Conservation (phyloP, 1,284 basidiomycete genomes). For the Melampsora larici-populina region DNA sequence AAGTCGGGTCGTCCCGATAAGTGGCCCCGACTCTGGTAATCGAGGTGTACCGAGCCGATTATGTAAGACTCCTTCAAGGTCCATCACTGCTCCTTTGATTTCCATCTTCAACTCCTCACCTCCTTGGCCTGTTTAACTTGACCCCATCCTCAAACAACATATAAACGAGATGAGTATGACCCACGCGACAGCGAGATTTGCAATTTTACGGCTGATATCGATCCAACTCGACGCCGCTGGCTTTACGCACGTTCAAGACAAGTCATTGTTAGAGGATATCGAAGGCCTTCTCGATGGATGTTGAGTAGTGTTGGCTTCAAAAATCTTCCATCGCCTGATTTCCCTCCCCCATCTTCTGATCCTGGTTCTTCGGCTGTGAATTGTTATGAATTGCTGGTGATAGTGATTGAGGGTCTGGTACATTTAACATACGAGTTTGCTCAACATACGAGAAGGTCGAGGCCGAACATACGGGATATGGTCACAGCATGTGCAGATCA, state of each 20-base stretch:
- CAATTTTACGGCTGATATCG: constrained; percentile 21
- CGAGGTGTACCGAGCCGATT: no score
- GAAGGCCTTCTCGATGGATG: constrained; percentile 30
- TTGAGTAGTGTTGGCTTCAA: constrained; percentile 7
- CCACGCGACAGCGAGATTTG: constrained; percentile 7
- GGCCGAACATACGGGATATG: constrained; percentile 37
- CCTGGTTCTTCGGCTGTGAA: not conserved
- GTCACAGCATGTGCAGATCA: constrained; percentile 34
- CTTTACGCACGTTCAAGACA: constrained; percentile 28
- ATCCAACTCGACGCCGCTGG: constrained; percentile 11
- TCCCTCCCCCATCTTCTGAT: not conserved
- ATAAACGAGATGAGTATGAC: no score
- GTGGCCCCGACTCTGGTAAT: no score
- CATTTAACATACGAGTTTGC: constrained; percentile 29
- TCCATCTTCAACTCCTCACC: no score
- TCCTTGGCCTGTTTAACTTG: no score
- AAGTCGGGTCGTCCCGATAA: no score
- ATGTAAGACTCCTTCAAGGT: no score
- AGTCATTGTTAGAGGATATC: constrained; percentile 26
- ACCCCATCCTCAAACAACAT: no score
- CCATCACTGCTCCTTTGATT: no score
- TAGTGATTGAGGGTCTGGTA: constrained; percentile 32
- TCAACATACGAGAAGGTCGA: constrained; percentile 15
- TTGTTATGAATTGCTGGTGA: not conserved
- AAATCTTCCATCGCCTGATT: not conserved